Percentiles rank a stretch among this genome's conserved stretches.
These are phyloP conservation scores for Trichosporon sp. DNA, from an alignment of 1,284 basidiomycete genomes.

Conservation along the genomic window DNA sequence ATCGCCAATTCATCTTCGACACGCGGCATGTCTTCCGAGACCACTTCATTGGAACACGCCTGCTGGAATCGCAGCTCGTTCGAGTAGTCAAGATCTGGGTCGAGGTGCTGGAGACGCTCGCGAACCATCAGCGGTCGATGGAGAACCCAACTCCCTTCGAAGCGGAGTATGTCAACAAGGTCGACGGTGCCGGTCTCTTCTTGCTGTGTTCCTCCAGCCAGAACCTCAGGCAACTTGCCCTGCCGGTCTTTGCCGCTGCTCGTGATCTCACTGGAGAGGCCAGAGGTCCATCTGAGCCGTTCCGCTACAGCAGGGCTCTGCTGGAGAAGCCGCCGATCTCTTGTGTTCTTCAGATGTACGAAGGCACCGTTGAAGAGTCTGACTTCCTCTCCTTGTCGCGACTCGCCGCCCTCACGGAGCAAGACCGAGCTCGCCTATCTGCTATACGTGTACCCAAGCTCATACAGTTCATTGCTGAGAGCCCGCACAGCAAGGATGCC, in stretches of 20 bases:
- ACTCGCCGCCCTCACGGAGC: conserved; percentile 8
- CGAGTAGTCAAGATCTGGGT: conserved; percentile 67
- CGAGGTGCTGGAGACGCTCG: conserved; percentile 66
- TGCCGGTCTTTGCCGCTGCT: conserved; percentile 29
- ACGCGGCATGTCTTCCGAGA: conserved; percentile 64
- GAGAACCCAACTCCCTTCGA: conserved; percentile 28
- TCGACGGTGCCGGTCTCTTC: conserved; percentile 72
- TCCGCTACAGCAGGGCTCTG: conserved; percentile 35
- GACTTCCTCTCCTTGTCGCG: conserved; percentile 39
- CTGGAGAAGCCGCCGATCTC: conserved; percentile 23
- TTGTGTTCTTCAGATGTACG: conserved; percentile 34
- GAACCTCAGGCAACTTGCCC: conserved; percentile 29
- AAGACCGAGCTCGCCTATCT: conserved; percentile 36
- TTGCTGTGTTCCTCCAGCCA: conserved; percentile 62
- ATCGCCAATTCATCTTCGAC: conserved; percentile 71
- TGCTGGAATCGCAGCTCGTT: conserved; percentile 59
- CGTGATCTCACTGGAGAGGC: conserved; percentile 35
- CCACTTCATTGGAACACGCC: conserved; percentile 56
- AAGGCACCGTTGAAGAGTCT: conserved; percentile 27
- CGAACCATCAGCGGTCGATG: conserved; percentile 49
- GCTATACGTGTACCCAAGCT: conserved; percentile 25
- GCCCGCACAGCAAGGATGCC: conserved; percentile 46
- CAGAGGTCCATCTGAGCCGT: conserved; percentile 37
- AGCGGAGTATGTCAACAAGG: conserved; percentile 48
- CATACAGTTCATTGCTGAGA: conserved; percentile 44